Conservation (phyloP, 2,329 filamentous ascomycete species). For the Nemania serpens region DNA sequence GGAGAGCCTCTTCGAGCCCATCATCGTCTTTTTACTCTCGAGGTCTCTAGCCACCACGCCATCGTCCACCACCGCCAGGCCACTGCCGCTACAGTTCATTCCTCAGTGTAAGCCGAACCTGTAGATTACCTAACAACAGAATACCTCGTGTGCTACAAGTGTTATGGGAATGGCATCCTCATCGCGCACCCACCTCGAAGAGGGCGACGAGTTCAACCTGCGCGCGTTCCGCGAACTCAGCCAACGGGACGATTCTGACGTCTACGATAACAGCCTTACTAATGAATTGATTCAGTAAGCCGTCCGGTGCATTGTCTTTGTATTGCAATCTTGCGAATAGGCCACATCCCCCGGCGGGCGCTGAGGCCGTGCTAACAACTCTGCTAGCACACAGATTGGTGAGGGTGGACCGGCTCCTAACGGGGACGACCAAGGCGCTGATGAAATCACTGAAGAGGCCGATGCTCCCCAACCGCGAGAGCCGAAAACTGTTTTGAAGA, state of each 20-base stretch:
- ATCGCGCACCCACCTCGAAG: not conserved
- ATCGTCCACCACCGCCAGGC: not conserved
- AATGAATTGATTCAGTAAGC: too few species aligned
- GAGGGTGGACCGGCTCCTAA: not conserved
- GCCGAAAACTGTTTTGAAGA: not conserved
- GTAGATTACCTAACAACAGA: not conserved
- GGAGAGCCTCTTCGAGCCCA: not conserved
- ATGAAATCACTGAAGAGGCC: not conserved
- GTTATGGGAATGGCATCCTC: not conserved
- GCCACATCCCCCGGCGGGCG: too few species aligned
- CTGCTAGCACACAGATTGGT: not conserved
- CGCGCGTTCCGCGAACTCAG: too few species aligned
- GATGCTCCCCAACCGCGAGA: not conserved
- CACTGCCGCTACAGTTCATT: too few species aligned
- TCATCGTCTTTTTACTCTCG: not conserved
- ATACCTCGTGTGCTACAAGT: not conserved
- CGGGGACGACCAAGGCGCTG: slow-evolving; percentile 4
- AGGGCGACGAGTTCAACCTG: not conserved
- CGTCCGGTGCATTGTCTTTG: too few species aligned
- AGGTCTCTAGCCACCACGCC: not conserved
- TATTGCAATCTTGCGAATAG: too few species aligned
- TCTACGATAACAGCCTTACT: not conserved
- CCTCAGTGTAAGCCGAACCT: not conserved
- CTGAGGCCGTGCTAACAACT: not conserved
- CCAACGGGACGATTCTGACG: not conserved